Base-by-base conservation (phyloP, 495 filamentous ascomycete genomes). In the Tuber umbilicatum region DNA sequence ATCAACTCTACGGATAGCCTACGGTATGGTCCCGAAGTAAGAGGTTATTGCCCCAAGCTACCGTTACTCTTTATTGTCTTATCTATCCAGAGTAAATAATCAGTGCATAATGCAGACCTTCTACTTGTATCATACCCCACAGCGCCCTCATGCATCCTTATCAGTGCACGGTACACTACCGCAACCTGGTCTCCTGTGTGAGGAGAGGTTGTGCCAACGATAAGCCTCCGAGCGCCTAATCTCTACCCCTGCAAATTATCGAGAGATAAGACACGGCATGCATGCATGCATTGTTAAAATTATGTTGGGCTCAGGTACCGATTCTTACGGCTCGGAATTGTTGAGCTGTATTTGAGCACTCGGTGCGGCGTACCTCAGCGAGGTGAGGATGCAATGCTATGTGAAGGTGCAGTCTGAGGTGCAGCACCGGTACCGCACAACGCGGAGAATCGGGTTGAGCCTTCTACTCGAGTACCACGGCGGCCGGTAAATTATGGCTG, bases 11-110 rank as follows among this genome's bases (percentile, higher is more conserved):
- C 78, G 19, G 83, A 85, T 70, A 81, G 77, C 38, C 79, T 86
- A 73, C 86, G 86, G 85, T 75, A 73, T 43, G 83, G n/a, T 37
- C 70, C 12, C n/a, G n/a, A n/a, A n/a, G n/a, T n/a, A n/a, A n/a
- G n/a, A n/a, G n/a, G n/a, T n/a, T n/a, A n/a, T n/a, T n/a, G n/a
- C n/a, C n/a, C n/a, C 76, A 78, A 31, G n/a, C 69, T 21, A 7
- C 14, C 2, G 23, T 37, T 39, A 27, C 10, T 7, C 47, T 55
- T 6, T 55, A 55, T 6, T 23, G 4, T 27, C 47, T 23, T 55
- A 1, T n/a, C 21, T 23, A 3, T 5, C 55, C 7, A 64, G 27
- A 0, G 17, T 12, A 16, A 14, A 31, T 5, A 31, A 27, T 64
- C 27, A 64, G 10, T n/a, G 12, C 55, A 12, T 64, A 64, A 31